A percentile compares a stretch with the other conserved stretches of the same genome.
Conservation (phyloP, 2,329 filamentous ascomycete genomes). For the Diplodia sapinea region DNA sequence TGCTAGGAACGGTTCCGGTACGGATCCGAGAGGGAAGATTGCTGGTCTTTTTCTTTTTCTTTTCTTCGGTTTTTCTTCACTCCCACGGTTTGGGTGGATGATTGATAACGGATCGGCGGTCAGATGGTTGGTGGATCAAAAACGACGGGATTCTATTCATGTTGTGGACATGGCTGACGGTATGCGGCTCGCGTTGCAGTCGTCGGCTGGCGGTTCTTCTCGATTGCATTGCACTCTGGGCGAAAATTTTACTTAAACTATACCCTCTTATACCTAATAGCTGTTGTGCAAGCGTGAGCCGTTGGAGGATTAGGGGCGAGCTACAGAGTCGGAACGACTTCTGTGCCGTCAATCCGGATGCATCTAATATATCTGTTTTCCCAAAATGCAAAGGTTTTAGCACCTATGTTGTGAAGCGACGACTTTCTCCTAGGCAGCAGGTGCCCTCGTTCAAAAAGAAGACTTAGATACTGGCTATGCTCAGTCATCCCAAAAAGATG, state of each 20-base stretch:
- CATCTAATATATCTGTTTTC: not conserved
- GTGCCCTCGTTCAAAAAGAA: not conserved
- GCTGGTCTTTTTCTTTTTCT: not conserved
- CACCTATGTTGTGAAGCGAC: not conserved
- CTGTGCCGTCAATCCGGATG: not conserved
- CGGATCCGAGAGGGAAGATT: not conserved
- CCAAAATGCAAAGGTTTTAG: not conserved
- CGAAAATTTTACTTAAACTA: conserved; percentile 14
- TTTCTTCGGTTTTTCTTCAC: not conserved
- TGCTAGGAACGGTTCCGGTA: not conserved
- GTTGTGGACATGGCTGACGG: conserved; percentile 10
- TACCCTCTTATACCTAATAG: not conserved
- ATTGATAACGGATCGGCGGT: not conserved
- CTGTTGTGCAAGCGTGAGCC: not conserved
- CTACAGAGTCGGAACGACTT: not conserved
- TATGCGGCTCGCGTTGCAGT: not conserved
- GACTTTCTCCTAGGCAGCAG: not conserved
- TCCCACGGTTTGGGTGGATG: not conserved
- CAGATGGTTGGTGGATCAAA: not conserved
- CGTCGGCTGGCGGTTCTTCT: not conserved
- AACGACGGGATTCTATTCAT: conserved; percentile 18
- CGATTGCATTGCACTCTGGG: conserved; percentile 9
- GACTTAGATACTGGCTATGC: not conserved
- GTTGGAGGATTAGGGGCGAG: not conserved
- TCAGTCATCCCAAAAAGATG: too few relatives aligned